Base-by-base conservation (phyloP, 83 land plant species). In the Thuja plicata region DNA sequence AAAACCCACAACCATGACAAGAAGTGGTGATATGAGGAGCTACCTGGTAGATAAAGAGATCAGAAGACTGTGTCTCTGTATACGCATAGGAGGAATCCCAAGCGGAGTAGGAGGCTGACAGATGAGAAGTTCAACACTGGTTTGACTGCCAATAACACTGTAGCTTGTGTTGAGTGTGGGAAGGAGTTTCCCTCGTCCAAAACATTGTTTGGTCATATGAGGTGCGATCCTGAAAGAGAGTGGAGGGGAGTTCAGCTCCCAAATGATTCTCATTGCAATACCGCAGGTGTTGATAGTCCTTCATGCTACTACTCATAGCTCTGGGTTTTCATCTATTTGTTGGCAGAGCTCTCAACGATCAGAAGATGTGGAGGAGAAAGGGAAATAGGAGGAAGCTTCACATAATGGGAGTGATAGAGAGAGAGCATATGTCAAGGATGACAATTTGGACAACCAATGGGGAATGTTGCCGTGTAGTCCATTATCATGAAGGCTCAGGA, bases 181-280 rank as follows among this genome's bases (percentile, higher is more conserved):
- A 91, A 87, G 86, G 84, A 40, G 38, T 93, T 93, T 81, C 71
- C 85, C 8, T 90, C 93, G 3, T 90, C 55, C 86, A 93, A 92
- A 84, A 82, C 91, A 5, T 71, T 93, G 87, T 93, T 87, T 60
- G 93, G 95, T 16, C 95, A 93, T 73, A 92, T 92, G 95, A 92
- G 93, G 43, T 90, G 90, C 88, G 93, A 93, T 76, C 95, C 95
- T 19, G 93, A 92, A 73, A 86, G 95, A 57, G 88, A 77, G 2
- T 92, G 94, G 93, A 90, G 93, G 74, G 94, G 94, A 15, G 90
- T 91, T 82, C 90, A 88, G 16, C 93, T 90, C 0, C 93, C 91
- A 10, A 60, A 83, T 46, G 46, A 27, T 24, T 40, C 85, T 83
- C 32, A 83, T 10, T 40, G 4, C 32, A 45, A 46, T 10, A 24